A percentile compares a stretch with the other conserved stretches of the same genome.
These are phyloP conservation scores for Areca catechu DNA, from an alignment of 176 grass and related monocot species.

Conservation along the genomic window DNA sequence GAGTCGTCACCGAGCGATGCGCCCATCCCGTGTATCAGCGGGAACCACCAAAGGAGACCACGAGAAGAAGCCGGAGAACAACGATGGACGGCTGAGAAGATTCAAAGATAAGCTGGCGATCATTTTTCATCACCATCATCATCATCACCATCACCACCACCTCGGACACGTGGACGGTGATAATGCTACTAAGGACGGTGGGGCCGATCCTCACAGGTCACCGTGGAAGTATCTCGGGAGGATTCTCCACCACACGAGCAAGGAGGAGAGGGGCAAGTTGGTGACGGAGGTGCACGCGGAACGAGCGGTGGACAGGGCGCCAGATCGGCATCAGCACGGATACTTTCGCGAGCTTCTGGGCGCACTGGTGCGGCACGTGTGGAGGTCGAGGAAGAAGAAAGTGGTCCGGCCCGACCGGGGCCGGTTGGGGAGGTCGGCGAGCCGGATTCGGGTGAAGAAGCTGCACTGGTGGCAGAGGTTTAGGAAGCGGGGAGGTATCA, in stretches of 20 bases:
- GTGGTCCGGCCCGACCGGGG: neutral
- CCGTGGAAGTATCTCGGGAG: conserved; percentile 32
- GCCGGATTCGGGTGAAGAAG: conserved; percentile 28
- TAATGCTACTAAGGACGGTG: neutral
- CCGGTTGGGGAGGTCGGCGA: neutral
- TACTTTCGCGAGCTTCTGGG: conserved; percentile 25
- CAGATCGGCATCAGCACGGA: conserved; percentile 5
- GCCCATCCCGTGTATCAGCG: conserved; percentile 2
- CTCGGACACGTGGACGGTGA: neutral
- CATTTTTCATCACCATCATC: conserved; percentile 62
- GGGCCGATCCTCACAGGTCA: conserved; percentile 7
- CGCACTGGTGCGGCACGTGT: conserved; percentile 25
- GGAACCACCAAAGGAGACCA: neutral
- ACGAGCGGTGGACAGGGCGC: neutral
- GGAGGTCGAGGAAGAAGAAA: conserved; percentile 9
- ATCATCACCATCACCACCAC: conserved; percentile 45
- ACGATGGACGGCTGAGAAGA: conserved; percentile 21
- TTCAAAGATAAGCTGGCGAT: conserved; percentile 43
- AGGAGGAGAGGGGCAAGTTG: neutral
- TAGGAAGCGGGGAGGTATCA: neutral
- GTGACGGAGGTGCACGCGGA: neutral
- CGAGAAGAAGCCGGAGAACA: conserved; percentile 16
- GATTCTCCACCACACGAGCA: conserved; percentile 16
- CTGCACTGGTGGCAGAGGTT: conserved; percentile 51
- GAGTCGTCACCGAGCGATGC: neutral